These are phyloP conservation scores for Backusella macrospora DNA, from an alignment of 192 early-diverging fungal species.

Conservation along the genomic window DNA sequence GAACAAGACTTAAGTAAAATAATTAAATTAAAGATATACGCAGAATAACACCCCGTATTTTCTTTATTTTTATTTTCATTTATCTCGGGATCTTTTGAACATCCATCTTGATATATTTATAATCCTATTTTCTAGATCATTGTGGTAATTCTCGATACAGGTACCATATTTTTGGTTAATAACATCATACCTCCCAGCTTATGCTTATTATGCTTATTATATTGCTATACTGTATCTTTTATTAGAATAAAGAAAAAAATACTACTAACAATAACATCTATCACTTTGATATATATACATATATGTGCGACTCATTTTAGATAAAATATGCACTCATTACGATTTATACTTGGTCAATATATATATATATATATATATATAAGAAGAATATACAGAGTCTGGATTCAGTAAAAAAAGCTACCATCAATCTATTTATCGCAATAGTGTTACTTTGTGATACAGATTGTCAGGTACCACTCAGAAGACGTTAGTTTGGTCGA, in stretches of 20 bases:
- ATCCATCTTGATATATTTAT: not conserved
- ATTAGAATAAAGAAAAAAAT: no score
- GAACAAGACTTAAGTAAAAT: not conserved
- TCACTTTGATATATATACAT: no score
- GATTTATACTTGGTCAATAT: conserved; percentile 23
- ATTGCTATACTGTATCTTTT: no score
- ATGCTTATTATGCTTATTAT: no score
- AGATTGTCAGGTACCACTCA: not conserved
- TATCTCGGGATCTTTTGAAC: not conserved
- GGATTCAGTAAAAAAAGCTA: conserved; percentile 15
- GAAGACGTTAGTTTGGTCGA: not conserved
- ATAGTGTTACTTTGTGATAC: not conserved
- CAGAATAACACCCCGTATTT: not conserved
- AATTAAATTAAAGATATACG: not conserved
- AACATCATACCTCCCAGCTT: no score
- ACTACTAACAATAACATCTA: no score
- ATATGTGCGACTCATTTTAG: not conserved
- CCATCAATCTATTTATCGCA: conserved; percentile 16
- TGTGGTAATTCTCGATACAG: no score
- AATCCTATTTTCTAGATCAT: not conserved
- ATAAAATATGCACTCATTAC: conserved; percentile 19
- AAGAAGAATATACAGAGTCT: conserved; percentile 10
- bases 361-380: conserved; percentile 29
- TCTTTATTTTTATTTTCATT: not conserved
- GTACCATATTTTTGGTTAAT: no score